phyloP scores from a whole-genome alignment of 805 yeast genomes.

The Myxozyma udenii region DNA sequence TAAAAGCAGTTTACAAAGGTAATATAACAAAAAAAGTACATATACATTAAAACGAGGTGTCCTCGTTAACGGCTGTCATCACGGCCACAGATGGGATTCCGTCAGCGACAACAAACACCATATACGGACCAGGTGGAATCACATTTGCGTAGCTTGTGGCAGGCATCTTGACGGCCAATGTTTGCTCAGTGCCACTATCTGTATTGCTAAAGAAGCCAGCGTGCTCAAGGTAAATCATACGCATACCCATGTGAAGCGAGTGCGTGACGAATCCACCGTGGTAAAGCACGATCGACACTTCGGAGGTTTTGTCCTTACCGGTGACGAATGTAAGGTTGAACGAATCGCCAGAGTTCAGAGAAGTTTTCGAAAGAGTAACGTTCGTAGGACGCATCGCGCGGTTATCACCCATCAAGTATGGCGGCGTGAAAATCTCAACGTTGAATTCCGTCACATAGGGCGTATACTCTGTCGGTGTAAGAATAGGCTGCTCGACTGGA shows the following conservation, averaged over 20 bases:
- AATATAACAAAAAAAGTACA: constrained; percentile 1
- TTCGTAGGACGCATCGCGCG: constrained; percentile 13
- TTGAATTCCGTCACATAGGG: constrained; percentile 27
- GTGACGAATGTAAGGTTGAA: constrained; percentile 9
- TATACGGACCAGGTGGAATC: constrained; percentile 24
- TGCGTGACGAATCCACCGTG: constrained; percentile 27
- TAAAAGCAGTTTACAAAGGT: background rate
- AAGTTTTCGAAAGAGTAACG: constrained; percentile 4
- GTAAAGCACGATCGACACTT: constrained; percentile 16
- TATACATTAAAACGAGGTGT: constrained; percentile 1
- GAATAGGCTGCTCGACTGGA: constrained; percentile 26
- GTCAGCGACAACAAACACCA: constrained; percentile 24
- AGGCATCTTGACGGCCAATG: constrained; percentile 20
- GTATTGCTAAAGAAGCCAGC: constrained; percentile 4
- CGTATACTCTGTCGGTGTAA: constrained; percentile 18
- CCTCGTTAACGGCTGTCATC: constrained; percentile 22
- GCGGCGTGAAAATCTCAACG: constrained; percentile 27
- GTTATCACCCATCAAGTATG: constrained; percentile 25
- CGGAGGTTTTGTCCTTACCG: constrained; percentile 1
- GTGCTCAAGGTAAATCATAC: constrained; percentile 24
- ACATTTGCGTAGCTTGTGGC: constrained; percentile 14
- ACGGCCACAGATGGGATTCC: constrained; percentile 22
- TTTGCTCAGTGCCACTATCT: constrained; percentile 5
- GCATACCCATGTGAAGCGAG: constrained; percentile 26
- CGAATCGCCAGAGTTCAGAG: constrained; percentile 12